Conservation (phyloP, 805 yeast genomes). For the Candida parachauliodes region DNA sequence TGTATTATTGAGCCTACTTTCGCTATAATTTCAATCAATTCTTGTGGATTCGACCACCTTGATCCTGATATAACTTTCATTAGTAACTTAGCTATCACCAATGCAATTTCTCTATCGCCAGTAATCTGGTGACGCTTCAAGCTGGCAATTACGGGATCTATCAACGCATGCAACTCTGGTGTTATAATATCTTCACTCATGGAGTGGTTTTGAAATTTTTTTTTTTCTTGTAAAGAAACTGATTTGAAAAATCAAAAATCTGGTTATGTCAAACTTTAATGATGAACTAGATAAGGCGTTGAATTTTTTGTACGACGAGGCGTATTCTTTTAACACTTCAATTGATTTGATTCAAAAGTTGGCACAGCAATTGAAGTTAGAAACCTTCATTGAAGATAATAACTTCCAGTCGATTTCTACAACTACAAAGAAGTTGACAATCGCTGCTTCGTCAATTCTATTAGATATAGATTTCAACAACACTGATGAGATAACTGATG, state of each 20-base stretch:
- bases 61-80: conserved; percentile 87
- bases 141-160: conserved; percentile 41
- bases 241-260: too few relatives aligned
- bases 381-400: conserved; percentile 35
- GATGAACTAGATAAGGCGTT: conserved; percentile 20
- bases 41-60: conserved; percentile 73
- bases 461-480: conserved; percentile 37
- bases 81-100: conserved; percentile 80
- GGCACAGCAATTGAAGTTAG: conserved; percentile 38
- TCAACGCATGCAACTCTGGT: conserved; percentile 31
- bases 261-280: conserved; percentile 19
- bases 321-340: conserved; percentile 27
- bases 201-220: neutral
- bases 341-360: conserved; percentile 37
- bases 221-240: neutral
- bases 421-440: conserved; percentile 30
- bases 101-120: conserved; percentile 80
- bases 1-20: conserved; percentile 66
- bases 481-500: conserved; percentile 21
- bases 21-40: conserved; percentile 68
- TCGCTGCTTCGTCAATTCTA: conserved; percentile 39
- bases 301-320: conserved; percentile 26
- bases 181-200: conserved; percentile 10
- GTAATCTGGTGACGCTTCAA: conserved; percentile 80
- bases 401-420: conserved; percentile 8